Conservation (phyloP, 176 grass and related monocot species). For the Aegilops tauschii region DNA sequence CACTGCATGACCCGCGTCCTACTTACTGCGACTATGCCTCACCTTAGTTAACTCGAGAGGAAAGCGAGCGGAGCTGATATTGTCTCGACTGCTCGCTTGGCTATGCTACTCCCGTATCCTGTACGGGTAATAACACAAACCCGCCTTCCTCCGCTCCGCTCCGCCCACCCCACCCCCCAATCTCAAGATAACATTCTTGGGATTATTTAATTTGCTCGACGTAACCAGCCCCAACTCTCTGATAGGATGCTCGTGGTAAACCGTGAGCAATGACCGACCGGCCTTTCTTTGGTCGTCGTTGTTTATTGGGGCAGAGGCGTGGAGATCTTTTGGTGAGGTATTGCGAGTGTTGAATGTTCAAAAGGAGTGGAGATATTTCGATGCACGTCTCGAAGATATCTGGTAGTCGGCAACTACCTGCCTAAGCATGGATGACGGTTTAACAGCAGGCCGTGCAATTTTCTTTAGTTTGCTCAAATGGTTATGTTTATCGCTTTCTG, state of each 20-base stretch:
- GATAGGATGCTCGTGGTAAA: neutral
- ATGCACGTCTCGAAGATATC: neutral
- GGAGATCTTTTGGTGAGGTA: neutral
- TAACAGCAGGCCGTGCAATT: neutral
- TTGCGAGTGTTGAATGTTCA: neutral
- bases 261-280: neutral
- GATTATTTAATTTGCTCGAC: neutral
- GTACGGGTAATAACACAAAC: no score
- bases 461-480: neutral
- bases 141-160: neutral
- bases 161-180: neutral
- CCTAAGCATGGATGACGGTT: neutral
- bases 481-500: neutral
- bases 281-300: neutral
- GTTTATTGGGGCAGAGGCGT: neutral
- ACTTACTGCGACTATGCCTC: neutral
- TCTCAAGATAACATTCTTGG: neutral
- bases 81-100: neutral
- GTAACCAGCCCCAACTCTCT: neutral
- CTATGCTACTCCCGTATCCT: neutral
- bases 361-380: neutral
- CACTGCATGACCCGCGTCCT: neutral
- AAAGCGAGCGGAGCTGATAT: neutral
- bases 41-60: slow-evolving; percentile 7
- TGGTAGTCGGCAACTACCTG: neutral